Base-by-base conservation (phyloP, 192 early-diverging fungal species). In the Chytriomyces hyalinus region DNA sequence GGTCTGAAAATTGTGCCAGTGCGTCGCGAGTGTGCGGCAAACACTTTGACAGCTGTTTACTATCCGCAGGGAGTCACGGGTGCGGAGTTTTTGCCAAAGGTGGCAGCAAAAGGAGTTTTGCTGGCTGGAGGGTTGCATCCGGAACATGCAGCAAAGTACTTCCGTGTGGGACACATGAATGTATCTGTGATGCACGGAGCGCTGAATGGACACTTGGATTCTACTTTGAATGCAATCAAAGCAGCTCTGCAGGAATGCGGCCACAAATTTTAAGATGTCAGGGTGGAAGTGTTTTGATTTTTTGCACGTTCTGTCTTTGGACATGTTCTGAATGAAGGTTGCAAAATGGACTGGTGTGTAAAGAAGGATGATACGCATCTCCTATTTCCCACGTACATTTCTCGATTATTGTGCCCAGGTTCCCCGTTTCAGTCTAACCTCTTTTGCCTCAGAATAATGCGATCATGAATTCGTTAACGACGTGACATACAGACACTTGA, bases 51-150 rank as follows among this genome's bases (percentile, higher is more conserved):
- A 20, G 87, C 84, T 15, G 79, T 85, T 15, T 98, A 94, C 89
- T 92, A 94, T 81, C 97, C 97, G 6, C 90, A 94, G 75, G 88
- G 87, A 47, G 86, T 99, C 76, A 81, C 89, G 72, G 90, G 87
- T 0, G 84, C 93, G 15, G 93, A 93, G 64, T 82, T 97, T 53
- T 84, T 99, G 77, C 86, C 90, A 66, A 91, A 87, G 80, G 83
- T 99, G 45, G 91, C 92, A 62, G 90, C 87, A 6, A 85, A 89
- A 65, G 94, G 95, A 59, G 90, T 99, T 59, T 91, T 96, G 36
- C 88, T 95, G 64, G 97, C 97, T 49, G 97, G 95, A 76, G 97
- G 97, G 66, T 90, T 99, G 57, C 92, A 96, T 67, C 86, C 87
- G 13, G 87, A 90, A 53, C 89, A 94, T 67, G 92, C 92, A 2